phyloP scores from a whole-genome alignment of 352 stramenopile species.

The Vaucheria bursata region DNA sequence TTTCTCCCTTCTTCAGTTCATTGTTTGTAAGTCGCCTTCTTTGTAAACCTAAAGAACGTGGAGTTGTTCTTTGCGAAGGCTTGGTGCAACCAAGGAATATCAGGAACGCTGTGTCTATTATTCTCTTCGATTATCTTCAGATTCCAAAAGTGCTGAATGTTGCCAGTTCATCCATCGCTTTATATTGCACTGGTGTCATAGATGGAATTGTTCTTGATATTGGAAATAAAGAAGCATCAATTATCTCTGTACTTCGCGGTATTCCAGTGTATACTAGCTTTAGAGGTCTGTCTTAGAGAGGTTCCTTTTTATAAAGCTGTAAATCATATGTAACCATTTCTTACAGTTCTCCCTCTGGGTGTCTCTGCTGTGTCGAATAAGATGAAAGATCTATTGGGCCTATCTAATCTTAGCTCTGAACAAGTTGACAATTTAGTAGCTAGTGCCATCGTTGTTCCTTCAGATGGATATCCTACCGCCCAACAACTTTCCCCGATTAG shows the following conservation, averaged over 20 bases:
- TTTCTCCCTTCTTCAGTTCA: not conserved
- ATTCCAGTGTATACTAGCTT: not conserved
- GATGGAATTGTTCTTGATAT: conserved; percentile 44
- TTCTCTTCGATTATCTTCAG: conserved; percentile 25
- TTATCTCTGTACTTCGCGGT: conserved; percentile 29
- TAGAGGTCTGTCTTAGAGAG: not conserved
- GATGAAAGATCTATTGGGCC: not conserved
- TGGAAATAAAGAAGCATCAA: conserved; percentile 14
- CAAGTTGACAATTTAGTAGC: conserved; percentile 3
- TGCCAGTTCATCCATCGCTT: conserved; percentile 15
- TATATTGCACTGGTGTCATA: conserved; percentile 33
- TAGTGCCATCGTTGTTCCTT: not conserved
- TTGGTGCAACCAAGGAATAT: conserved; percentile 22
- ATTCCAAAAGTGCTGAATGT: conserved; percentile 21
- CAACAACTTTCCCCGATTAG: not conserved
- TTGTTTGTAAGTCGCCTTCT: not conserved
- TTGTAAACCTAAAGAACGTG: conserved; percentile 21
- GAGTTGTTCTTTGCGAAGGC: conserved; percentile 35
- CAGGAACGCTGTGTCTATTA: conserved; percentile 21
- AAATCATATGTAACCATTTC: not conserved
- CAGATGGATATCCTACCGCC: not conserved
- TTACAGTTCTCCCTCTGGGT: not conserved
- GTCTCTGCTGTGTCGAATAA: not conserved
- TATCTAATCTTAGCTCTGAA: not conserved
- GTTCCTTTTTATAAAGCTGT: not conserved